These are phyloP conservation scores for Tranzscheliella williamsii DNA, from an alignment of 1,284 basidiomycete genomes.

Conservation along the genomic window DNA sequence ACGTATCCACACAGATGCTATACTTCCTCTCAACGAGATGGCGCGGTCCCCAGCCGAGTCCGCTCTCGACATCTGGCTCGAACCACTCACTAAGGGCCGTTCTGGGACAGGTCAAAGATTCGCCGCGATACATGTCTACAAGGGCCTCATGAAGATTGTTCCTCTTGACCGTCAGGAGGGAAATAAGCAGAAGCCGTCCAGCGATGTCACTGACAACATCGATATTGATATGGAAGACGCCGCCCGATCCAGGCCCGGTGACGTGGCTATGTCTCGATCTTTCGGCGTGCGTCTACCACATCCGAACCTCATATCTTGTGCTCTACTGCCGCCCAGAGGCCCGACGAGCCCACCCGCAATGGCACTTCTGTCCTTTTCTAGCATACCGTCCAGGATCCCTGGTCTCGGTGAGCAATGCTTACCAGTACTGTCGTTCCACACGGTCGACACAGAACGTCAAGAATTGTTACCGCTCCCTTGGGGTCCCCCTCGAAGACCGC, in stretches of 20 bases:
- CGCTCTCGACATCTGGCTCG: slow-evolving; percentile 24
- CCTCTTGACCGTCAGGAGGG: slow-evolving; percentile 6
- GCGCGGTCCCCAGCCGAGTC: slow-evolving; percentile 45
- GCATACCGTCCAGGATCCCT: slow-evolving; percentile 35
- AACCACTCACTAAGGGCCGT: slow-evolving; percentile 4
- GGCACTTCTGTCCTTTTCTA: slow-evolving; percentile 52
- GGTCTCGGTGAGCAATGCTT: slow-evolving; percentile 51
- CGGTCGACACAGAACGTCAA: slow-evolving; percentile 26
- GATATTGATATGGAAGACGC: slow-evolving; percentile 20
- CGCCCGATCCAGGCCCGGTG: neutral
- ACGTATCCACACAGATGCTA: slow-evolving; percentile 10
- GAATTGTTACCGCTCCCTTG: slow-evolving; percentile 47
- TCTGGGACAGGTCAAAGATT: slow-evolving; percentile 9
- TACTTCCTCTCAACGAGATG: slow-evolving; percentile 37
- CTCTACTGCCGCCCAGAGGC: slow-evolving; percentile 25
- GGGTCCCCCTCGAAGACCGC: slow-evolving; percentile 37
- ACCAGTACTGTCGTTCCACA: slow-evolving; percentile 57
- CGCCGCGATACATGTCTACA: slow-evolving; percentile 38
- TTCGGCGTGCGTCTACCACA: slow-evolving; percentile 46
- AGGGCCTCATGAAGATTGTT: slow-evolving; percentile 35
- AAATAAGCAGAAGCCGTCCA: neutral
- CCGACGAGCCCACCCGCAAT: slow-evolving; percentile 11
- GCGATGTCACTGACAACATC: slow-evolving; percentile 1
- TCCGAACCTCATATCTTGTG: slow-evolving; percentile 38
- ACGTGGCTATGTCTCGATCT: slow-evolving; percentile 10